Conservation (phyloP, 176 grass and related monocot species). For the Carex myosuroides region DNA sequence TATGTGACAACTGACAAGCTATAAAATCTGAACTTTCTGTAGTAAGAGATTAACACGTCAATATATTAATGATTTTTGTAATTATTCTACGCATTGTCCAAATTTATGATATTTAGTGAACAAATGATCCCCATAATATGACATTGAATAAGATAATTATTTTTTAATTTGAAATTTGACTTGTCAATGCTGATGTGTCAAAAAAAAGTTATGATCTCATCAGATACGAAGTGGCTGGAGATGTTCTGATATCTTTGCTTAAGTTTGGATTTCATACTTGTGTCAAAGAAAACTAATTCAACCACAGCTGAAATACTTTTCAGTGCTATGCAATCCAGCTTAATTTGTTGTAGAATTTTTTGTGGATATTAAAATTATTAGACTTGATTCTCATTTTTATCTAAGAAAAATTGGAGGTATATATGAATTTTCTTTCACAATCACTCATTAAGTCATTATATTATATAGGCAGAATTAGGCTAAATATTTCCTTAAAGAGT, state of each 20-base stretch:
- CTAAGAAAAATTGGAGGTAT: not conserved
- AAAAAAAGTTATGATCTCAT: not conserved
- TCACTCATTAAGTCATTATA: not conserved
- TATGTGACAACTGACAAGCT: not conserved
- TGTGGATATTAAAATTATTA: too few relatives aligned
- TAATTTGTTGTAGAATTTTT: too few relatives aligned
- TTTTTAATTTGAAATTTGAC: not conserved
- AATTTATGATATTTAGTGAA: not conserved
- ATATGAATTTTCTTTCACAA: not conserved
- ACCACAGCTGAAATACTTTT: not conserved
- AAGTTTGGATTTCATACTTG: not conserved
- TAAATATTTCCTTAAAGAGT: not conserved
- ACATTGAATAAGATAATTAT: not conserved
- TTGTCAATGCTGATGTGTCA: not conserved
- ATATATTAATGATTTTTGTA: not conserved
- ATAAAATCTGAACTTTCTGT: not conserved
- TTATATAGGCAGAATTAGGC: not conserved
- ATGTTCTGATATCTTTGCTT: not conserved
- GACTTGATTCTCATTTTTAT: too few relatives aligned
- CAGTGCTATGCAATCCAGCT: not conserved
- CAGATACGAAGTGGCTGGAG: not conserved
- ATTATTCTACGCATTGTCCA: not conserved
- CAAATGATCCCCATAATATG: not conserved
- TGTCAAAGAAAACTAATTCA: not conserved
- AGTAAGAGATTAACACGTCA: not conserved